phyloP scores from a whole-genome alignment of 2,329 filamentous ascomycete genomes.

The Trichoderma koningiopsis region DNA sequence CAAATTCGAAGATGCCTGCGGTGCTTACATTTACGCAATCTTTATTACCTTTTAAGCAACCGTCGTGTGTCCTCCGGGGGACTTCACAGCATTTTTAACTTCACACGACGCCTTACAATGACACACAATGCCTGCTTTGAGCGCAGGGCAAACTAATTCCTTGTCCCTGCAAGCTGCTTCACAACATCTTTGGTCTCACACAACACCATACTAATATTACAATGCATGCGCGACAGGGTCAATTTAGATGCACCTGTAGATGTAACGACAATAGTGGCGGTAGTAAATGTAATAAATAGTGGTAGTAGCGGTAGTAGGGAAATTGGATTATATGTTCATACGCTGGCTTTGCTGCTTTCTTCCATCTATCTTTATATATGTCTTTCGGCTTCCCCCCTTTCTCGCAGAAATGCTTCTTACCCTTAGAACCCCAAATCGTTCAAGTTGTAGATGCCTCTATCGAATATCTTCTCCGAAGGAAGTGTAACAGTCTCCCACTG shows the following conservation, averaged over 20 bases:
- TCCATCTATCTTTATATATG: background rate
- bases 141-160: too few relatives aligned
- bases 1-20: too few relatives aligned
- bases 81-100: too few relatives aligned
- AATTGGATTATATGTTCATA: background rate
- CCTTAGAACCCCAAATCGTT: background rate
- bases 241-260: background rate
- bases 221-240: background rate
- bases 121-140: too few relatives aligned
- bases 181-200: too few relatives aligned
- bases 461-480: background rate
- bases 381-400: background rate
- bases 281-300: background rate
- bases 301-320: background rate
- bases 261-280: too few relatives aligned
- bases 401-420: background rate
- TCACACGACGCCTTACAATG: too few relatives aligned
- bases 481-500: constrained; percentile 8
- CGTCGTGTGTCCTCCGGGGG: too few relatives aligned
- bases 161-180: too few relatives aligned
- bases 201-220: background rate
- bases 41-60: too few relatives aligned
- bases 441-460: background rate
- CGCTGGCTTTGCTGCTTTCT: background rate
- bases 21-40: too few relatives aligned